Percentiles rank a stretch among this genome's conserved stretches.
These are phyloP conservation scores for Entomortierella parvispora DNA, from an alignment of 192 early-diverging fungal species.

Conservation along the genomic window DNA sequence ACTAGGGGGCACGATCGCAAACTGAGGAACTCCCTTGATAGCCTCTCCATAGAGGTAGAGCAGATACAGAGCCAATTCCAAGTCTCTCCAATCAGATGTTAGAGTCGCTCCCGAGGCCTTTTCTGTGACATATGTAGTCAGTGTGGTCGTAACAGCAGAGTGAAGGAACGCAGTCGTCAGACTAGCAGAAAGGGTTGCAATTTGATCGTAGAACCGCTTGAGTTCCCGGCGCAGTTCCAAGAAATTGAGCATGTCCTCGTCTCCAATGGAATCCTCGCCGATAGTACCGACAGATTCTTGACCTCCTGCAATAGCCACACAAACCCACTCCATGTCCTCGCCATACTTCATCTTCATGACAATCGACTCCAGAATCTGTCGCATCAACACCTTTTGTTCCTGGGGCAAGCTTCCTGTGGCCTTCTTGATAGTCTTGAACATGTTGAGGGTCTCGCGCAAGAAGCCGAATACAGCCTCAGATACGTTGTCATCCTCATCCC, in stretches of 20 bases:
- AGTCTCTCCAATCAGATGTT: conserved; percentile 72
- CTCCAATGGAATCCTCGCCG: conserved; percentile 46
- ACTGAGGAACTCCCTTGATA: conserved; percentile 62
- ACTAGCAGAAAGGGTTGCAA: conserved; percentile 73
- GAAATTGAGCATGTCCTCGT: conserved; percentile 55
- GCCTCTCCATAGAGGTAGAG: conserved; percentile 79
- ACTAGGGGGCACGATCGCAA: conserved; percentile 38
- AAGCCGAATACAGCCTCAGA: conserved; percentile 81
- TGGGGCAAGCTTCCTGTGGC: conserved; percentile 52
- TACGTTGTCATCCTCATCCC: conserved; percentile 86
- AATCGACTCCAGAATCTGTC: conserved; percentile 70
- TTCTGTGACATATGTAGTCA: conserved; percentile 69
- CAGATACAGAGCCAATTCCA: conserved; percentile 80
- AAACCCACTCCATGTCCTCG: conserved; percentile 80
- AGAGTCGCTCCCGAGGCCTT: conserved; percentile 37
- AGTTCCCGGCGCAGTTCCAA: conserved; percentile 63
- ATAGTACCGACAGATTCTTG: conserved; percentile 42
- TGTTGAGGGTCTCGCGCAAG: conserved; percentile 71
- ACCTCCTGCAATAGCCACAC: conserved; percentile 41
- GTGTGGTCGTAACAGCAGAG: conserved; percentile 67
- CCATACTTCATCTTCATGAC: conserved; percentile 92
- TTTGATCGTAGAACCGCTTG: conserved; percentile 78
- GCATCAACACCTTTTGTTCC: conserved; percentile 60
- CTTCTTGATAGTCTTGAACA: conserved; percentile 72
- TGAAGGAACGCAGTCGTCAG: conserved; percentile 69